Evolutionary conservation across 805 yeast genomes (phyloP), one percentile per base, ranked within the genome.

Genomic region (Yarrowia sp.): DNA sequence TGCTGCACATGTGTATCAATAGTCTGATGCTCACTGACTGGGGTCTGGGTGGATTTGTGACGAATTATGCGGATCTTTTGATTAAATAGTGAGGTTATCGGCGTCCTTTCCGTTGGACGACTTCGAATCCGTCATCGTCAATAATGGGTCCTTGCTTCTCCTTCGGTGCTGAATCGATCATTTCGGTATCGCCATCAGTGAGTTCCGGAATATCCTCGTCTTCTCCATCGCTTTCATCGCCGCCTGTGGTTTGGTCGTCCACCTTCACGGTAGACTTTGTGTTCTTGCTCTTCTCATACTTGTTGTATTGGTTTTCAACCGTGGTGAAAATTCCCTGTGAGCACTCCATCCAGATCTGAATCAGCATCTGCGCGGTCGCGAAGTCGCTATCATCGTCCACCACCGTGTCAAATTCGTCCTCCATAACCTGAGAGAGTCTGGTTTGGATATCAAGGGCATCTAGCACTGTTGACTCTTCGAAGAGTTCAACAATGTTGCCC

Each of bases 51-150:
- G n/a, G n/a, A n/a, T n/a, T n/a, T n/a, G 30, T 7, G 30, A 24
- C 6, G 30, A 24, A 24, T 24, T 5, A 24, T 24, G 30, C 30
- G 30, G 30, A 24, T 24, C 30, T 24, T 24, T 24, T 24, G 6
- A 5, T 24, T 13, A 20, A 13, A 17, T 44, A 20, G n/a, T 24
- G 19, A 7, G 34, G 9, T 33, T n/a, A 49, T 33, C 58, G 24
- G 14, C 72, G 53, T 19, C 63, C 66, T 24, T 68, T 65, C 64
- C 86, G 87, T 73, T 87, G 92, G 3, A 94, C 98, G 73, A 92
- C 78, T 73, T 92, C 95, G 74, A 94, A 94, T 0, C 98, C 99
- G 75, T 94, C 98, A 40, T 94, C 98, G 75, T 94, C 98, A 9
- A 94, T 83, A 10, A 89, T 75, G 1, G 97, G 96, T 12, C 83